Evolutionary conservation across 2,329 filamentous ascomycete species (phyloP).

Genomic region (Cryphonectria nitschkei): DNA sequence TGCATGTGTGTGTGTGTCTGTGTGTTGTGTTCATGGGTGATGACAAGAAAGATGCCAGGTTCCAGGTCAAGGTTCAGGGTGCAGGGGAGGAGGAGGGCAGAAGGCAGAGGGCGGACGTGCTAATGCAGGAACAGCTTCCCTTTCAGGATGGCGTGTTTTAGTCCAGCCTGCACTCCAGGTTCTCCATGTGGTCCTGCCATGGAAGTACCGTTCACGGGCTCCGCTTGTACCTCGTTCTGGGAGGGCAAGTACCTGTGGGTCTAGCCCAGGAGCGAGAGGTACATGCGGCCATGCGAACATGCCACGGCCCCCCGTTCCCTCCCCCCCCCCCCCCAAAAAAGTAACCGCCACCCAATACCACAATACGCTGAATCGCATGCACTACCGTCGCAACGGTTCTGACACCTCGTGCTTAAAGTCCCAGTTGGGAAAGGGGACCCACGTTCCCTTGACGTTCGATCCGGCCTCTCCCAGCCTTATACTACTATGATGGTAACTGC

Average conservation of each 20-base stretch:
- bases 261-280: slow-evolving; percentile 18
- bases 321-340: not conserved
- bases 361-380: not conserved
- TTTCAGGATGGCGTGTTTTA: slow-evolving; percentile 27
- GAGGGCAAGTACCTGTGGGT: slow-evolving; percentile 26
- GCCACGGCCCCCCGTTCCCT: not conserved
- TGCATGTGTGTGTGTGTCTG: not conserved
- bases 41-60: not conserved
- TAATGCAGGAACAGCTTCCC: slow-evolving; percentile 30
- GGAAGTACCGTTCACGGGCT: slow-evolving; percentile 18
- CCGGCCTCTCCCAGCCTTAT: slow-evolving; percentile 7
- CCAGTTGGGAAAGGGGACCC: not conserved
- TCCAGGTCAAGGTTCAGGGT: slow-evolving; percentile 1
- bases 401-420: slow-evolving; percentile 4
- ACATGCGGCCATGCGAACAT: slow-evolving; percentile 6
- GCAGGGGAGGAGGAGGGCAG: not conserved
- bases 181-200: slow-evolving; percentile 25
- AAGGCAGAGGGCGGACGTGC: slow-evolving; percentile 12
- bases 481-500: not conserved
- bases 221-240: slow-evolving; percentile 23
- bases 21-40: not conserved
- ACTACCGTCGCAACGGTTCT: slow-evolving; percentile 11
- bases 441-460: not conserved
- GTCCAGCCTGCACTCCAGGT: slow-evolving; percentile 26
- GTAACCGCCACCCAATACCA: not conserved